Evolutionary conservation across 192 early-diverging fungal species (phyloP).

Genomic region (Coemansia sp.): DNA sequence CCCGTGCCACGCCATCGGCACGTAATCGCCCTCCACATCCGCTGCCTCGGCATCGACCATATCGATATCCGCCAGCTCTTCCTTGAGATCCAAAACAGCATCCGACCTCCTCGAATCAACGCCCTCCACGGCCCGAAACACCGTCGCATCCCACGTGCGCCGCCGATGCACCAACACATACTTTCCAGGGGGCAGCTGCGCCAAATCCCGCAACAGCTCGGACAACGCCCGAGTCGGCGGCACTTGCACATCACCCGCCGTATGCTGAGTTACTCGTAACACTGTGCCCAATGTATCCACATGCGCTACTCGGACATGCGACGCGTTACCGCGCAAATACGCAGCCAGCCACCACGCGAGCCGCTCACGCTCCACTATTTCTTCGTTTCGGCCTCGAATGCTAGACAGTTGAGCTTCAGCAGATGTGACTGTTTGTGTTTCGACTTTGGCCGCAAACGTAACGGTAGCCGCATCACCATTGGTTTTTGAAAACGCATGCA

Average conservation of each 20-base stretch:
- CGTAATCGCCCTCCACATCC: constrained; percentile 39
- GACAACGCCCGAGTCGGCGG: constrained; percentile 41
- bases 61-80: constrained; percentile 15
- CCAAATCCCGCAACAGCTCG: constrained; percentile 27
- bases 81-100: constrained; percentile 30
- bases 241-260: constrained; percentile 21
- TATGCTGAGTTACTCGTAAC: constrained; percentile 13
- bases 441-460: constrained; percentile 40
- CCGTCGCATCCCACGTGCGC: constrained; percentile 49
- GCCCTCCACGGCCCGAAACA: constrained; percentile 33
- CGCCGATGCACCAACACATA: constrained; percentile 45
- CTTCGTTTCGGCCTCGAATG: constrained; percentile 19
- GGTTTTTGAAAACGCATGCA: constrained; percentile 26
- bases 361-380: constrained; percentile 34
- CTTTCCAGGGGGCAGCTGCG: constrained; percentile 16
- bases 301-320: constrained; percentile 48
- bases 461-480: constrained; percentile 15
- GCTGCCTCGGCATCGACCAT: constrained; percentile 2
- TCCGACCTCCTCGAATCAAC: constrained; percentile 5
- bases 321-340: constrained; percentile 46
- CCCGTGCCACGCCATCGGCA: constrained; percentile 40
- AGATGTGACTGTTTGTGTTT: constrained; percentile 15
- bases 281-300: constrained; percentile 11
- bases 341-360: constrained; percentile 46
- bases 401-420: constrained; percentile 1